phyloP scores from a whole-genome alignment of 495 filamentous ascomycete genomes.

The Alectoria sarmentosa region DNA sequence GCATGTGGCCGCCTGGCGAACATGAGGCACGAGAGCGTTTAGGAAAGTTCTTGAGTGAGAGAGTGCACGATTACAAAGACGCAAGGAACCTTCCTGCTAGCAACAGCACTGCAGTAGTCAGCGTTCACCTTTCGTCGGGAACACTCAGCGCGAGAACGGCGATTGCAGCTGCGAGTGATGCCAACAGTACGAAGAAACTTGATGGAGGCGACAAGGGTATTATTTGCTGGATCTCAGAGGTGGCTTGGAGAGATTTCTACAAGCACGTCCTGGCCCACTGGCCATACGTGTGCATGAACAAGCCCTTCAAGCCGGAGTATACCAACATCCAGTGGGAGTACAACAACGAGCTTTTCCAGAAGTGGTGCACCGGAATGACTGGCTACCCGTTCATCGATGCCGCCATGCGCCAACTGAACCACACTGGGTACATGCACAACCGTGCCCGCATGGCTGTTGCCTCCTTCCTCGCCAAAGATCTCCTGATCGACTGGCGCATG shows the following conservation, averaged over 20 bases:
- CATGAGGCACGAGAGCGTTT: slow-evolving; percentile 62
- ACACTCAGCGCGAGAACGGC: slow-evolving; percentile 73
- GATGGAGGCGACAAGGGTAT: slow-evolving; percentile 64
- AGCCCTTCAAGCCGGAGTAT: slow-evolving; percentile 85
- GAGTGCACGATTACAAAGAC: slow-evolving; percentile 52
- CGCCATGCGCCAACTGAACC: slow-evolving; percentile 75
- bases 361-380: slow-evolving; percentile 72
- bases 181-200: slow-evolving; percentile 61
- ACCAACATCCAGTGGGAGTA: slow-evolving; percentile 81
- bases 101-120: slow-evolving; percentile 63
- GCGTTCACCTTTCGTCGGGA: slow-evolving; percentile 70
- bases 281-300: slow-evolving; percentile 93
- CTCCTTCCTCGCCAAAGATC: slow-evolving; percentile 80
- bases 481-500: slow-evolving; percentile 84
- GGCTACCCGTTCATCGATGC: slow-evolving; percentile 88
- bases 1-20: slow-evolving; percentile 75
- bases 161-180: slow-evolving; percentile 54
- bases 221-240: slow-evolving; percentile 72
- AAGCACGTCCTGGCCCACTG: slow-evolving; percentile 79
- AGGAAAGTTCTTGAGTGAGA: slow-evolving; percentile 61
- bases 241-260: slow-evolving; percentile 93
- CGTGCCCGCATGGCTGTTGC: slow-evolving; percentile 82
- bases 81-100: slow-evolving; percentile 53
- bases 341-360: slow-evolving; percentile 53
- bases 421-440: slow-evolving; percentile 82